Conservation (phyloP, 2,329 filamentous ascomycete species). For the Paracorniculantispora psalliotae region DNA sequence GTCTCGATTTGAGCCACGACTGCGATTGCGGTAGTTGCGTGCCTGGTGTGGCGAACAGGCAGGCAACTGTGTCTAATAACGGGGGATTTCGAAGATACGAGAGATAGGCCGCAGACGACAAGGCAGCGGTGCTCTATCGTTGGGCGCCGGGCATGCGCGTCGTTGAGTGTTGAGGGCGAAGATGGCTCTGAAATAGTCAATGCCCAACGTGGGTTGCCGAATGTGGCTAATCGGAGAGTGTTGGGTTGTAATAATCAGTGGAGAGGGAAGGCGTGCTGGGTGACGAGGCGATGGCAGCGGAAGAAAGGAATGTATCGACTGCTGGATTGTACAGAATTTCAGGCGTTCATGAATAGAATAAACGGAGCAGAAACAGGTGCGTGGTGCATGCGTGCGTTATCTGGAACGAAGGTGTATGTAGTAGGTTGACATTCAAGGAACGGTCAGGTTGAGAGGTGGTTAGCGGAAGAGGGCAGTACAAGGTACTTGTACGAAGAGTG, state of each 20-base stretch:
- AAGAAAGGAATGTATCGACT: background rate
- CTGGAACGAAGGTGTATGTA: constrained; percentile 4
- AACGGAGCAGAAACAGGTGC: background rate
- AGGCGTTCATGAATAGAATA: background rate
- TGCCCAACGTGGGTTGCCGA: constrained; percentile 7
- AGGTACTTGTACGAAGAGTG: constrained; percentile 12
- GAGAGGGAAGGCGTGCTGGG: background rate
- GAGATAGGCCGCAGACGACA: background rate
- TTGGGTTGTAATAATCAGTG: constrained; percentile 10
- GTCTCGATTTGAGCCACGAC: constrained; percentile 40
- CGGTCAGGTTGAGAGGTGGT: constrained; percentile 6
- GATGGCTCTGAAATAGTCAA: constrained; percentile 5
- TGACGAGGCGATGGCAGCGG: background rate
- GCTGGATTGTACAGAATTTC: background rate
- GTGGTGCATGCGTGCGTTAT: background rate
- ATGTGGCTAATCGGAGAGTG: background rate
- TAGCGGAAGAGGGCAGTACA: constrained; percentile 10
- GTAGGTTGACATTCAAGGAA: constrained; percentile 6
- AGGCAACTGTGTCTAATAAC: constrained; percentile 6
- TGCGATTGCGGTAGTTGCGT: constrained; percentile 23
- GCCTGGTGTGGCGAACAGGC: constrained; percentile 13
- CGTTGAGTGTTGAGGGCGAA: background rate
- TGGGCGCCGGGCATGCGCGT: background rate
- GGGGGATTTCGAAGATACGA: background rate
- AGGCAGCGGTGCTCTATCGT: background rate